Evolutionary conservation across 106 monocot genomes (phyloP), one percentile per base, ranked within the genome.

Genomic region (Allium sativum): DNA sequence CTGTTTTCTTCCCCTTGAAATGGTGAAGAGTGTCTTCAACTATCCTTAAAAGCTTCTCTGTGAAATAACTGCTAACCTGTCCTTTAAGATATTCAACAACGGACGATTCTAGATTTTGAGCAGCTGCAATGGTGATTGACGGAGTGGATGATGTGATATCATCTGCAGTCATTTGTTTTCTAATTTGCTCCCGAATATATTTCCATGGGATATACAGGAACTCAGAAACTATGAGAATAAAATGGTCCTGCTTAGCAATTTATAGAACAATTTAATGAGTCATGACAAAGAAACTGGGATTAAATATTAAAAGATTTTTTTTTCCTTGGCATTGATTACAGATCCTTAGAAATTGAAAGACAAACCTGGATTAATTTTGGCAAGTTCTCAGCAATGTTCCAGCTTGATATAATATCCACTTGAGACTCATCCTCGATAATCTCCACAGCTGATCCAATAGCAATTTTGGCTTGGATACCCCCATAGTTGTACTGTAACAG

Each of bases 181-280:
- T 59, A 68, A 76, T 62, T 71, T 84, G 74, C 44, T 86, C 76
- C 57, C 67, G 69, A 62, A 69, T 74, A 58, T 75, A 82, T 64
- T 90, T 90, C 90, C 95, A 90, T 42, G 95, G 95, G 50, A 87
- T 76, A 68, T 90, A 90, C 70, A 90, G 60, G 58, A 87, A 95
- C 58, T 95, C 90, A 12, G 95, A 95, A 20, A 81, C 87, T 52
- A 90, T 81, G 48, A 87, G 59, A 62, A 90, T 64, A 76, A 95
- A 93, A 73, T 89, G 85, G 61, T 89, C 93, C 93, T 93, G 88
- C 60, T 55, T 72, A 45, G 18, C 20, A 20, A 18, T 55, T 14
- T 40, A 52, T 7, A 43, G 18, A 62, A 50, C 48, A 66, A 54
- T 10, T 31, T 31, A 31, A 31, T 18, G 22, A 19, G 67, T 3